phyloP scores from a whole-genome alignment of 495 filamentous ascomycete genomes.

The Friedmanniomyces simplex region DNA sequence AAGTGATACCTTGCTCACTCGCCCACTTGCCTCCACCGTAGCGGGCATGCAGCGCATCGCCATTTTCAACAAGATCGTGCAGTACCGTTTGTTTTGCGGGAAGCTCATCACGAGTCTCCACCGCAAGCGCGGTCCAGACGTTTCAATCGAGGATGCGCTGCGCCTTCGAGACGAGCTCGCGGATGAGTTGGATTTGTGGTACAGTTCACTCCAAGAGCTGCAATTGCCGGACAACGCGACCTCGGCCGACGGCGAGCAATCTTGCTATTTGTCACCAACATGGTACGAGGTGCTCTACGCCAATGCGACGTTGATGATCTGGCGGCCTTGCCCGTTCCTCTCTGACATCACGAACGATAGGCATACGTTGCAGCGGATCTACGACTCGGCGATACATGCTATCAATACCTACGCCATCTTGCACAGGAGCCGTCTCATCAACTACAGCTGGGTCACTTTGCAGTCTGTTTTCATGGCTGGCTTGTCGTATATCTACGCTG shows the following conservation, averaged over 20 bases:
- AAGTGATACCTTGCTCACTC: not conserved
- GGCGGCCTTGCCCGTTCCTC: conserved; percentile 11
- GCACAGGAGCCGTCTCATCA: conserved; percentile 8
- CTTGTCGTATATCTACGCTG: conserved; percentile 8
- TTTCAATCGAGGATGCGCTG: not conserved
- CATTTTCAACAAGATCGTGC: conserved; percentile 11
- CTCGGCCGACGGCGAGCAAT: not conserved
- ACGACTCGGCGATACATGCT: conserved; percentile 3
- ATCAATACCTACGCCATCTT: conserved; percentile 11
- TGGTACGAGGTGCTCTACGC: conserved; percentile 14
- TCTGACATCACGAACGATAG: conserved; percentile 6
- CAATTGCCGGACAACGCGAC: not conserved
- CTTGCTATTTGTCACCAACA: conserved; percentile 6
- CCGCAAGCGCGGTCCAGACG: not conserved
- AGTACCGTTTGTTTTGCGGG: conserved; percentile 14
- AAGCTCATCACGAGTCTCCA: conserved; percentile 1
- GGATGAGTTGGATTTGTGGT: conserved; percentile 5
- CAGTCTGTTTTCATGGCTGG: conserved; percentile 16
- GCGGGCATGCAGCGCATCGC: conserved; percentile 5
- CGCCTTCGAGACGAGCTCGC: not conserved
- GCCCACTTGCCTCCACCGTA: not conserved
- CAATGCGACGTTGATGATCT: conserved; percentile 13
- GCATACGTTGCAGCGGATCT: conserved; percentile 7
- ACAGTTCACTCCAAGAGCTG: not conserved
- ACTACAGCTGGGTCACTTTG: conserved; percentile 15